These are phyloP conservation scores for Lentithecium fluviatile DNA, from an alignment of 495 filamentous ascomycete species.

Conservation along the genomic window DNA sequence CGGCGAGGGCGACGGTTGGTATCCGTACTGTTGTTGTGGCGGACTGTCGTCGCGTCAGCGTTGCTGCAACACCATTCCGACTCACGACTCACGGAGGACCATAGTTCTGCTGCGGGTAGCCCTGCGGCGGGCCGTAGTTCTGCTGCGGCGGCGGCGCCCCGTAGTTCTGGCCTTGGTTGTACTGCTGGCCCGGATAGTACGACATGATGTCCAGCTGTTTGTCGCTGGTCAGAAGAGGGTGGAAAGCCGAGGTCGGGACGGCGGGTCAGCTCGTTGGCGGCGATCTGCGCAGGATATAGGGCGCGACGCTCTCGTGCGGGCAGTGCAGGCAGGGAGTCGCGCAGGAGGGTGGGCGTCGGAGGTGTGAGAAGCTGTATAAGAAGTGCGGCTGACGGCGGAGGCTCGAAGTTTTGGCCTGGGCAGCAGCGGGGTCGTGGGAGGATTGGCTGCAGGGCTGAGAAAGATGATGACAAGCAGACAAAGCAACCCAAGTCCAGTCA, in stretches of 20 bases:
- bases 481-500: too few species aligned
- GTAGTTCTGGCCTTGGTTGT: constrained; percentile 33
- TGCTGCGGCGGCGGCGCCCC: constrained; percentile 35
- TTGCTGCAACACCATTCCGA: background rate
- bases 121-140: constrained; percentile 27
- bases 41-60: constrained; percentile 30
- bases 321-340: background rate
- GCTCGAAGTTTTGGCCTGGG: constrained; percentile 5
- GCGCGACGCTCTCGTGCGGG: background rate
- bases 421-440: background rate
- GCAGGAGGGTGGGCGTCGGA: background rate
- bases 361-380: background rate
- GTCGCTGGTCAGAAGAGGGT: background rate
- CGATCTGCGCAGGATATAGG: background rate
- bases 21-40: constrained; percentile 33
- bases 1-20: constrained; percentile 37
- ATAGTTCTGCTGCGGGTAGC: constrained; percentile 9
- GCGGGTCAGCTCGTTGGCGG: background rate
- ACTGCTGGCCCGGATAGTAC: constrained; percentile 43
- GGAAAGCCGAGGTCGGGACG: constrained; percentile 2
- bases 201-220: constrained; percentile 38
- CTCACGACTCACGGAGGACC: constrained; percentile 10
- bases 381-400: constrained; percentile 22
- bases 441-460: constrained; percentile 19
- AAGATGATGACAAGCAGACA: background rate